Evolutionary conservation across 2,329 filamentous ascomycete species (phyloP), one percentile per base, ranked within the genome.

Genomic region (Colletotrichum magnum): DNA sequence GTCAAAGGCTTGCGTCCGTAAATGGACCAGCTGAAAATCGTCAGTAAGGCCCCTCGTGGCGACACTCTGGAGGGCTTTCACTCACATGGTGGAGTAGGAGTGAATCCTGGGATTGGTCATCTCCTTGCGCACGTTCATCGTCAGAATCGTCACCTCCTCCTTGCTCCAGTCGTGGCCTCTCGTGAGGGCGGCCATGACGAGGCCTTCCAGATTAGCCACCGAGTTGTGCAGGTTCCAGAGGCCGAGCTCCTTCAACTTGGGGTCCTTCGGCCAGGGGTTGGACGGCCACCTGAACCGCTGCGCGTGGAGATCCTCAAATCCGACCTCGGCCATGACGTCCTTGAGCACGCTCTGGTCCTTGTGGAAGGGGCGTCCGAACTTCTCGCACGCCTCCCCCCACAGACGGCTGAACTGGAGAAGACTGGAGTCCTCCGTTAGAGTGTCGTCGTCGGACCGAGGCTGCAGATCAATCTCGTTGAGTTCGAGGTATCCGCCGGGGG

Each of bases 221-320:
- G 78, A 74, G 52, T 79, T 80, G 41, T 77, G 74, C 16, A 74
- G 67, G 15, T 74, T 77, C 74, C 78, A 67, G 72, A 21, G 72
- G 76, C 86, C 87, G 1, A 88, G 73, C 57, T 87, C 82, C 73
- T 88, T 89, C 63, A 85, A 79, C 26, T 83, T 82, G 4, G 79
- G 78, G 48, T 87, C 83, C 51, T 82, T 84, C 0, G 86, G 82
- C 87, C 87, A 89, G 6, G 79, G 75, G 72, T 85, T 86, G 36
- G 80, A 80, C 0, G 87, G 87, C 77, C 86, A 83, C 75, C 83
- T 85, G 72, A 80, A 85, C 16, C 84, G 74, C 2, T 81, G 77
- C 73, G 88, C 83, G 0, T 77, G 77, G 0, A 90, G 82, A 58
- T 88, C 82, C 60, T 82, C 78, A 71, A 90, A 90, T 1, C 88